Evolutionary conservation across 768 basidiomycete genomes (phyloP), one percentile per base, ranked within the genome.

Genomic region (Xerocomus spinulosus): DNA sequence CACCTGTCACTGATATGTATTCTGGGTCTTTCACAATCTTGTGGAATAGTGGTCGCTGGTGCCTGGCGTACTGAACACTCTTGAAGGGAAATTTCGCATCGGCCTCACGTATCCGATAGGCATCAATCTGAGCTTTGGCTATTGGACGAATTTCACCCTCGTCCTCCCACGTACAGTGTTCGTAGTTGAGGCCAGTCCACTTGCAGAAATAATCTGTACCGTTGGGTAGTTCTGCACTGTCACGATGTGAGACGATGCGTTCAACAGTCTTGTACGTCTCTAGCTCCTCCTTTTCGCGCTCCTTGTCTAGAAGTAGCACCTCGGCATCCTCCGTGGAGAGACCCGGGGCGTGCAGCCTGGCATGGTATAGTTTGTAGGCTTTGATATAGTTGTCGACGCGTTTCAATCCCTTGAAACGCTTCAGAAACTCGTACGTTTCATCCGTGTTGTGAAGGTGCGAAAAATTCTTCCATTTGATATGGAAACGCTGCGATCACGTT

Each of bases 361-460:
- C 73, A 54, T 87, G 81, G 73, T 88, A 92, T 0, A 64, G 58
- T 62, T 87, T 89, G 71, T 87, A 89, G 28, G 81, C 79, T 64
- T 94, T 95, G 79, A 99, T 96, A 69, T 98, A 99, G 70, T 99
- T 98, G 71, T 98, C 96, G 53, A 99, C 91, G 42, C 93, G 89
- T 68, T 98, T 98, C 57, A 96, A 76, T 23, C 96, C 96, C 64
- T 85, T 89, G 79, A 87, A 98, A 21, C 87, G 82, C 68, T 95
- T 97, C 50, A 98, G 73, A 68, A 95, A 97, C 62, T 92, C 85
- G 73, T 97, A 96, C 14, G 85, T 85, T 70, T 99, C 96, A 64
- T 98, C 95, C n/a, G 96, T 99, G 63, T 99, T 97, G 74, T 98
- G 96, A 14, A 98, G 77, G 66, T 98, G 95, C 9, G 93, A 96